Evolutionary conservation across 108 stramenopile genomes (phyloP).

Genomic region (Nannochloropsis salina): DNA sequence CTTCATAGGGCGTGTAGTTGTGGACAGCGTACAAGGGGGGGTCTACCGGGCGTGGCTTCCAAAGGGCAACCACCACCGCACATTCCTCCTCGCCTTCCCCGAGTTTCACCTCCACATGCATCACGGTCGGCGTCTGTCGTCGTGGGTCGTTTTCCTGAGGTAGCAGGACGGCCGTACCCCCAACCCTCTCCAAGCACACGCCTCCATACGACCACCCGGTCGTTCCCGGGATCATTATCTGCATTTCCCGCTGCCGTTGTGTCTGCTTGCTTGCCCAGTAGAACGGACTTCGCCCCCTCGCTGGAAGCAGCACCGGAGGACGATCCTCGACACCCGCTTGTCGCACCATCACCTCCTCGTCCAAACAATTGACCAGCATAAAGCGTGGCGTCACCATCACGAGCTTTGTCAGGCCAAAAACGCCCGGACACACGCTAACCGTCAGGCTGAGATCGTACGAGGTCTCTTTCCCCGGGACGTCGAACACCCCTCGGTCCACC

Average conservation of each 20-base stretch:
- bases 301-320: slow-evolving; percentile 21
- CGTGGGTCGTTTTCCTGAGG: slow-evolving; percentile 23
- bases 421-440: background rate
- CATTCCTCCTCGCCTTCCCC: slow-evolving; percentile 38
- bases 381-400: slow-evolving; percentile 39
- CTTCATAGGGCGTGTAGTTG: slow-evolving; percentile 4
- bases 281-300: slow-evolving; percentile 33
- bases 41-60: slow-evolving; percentile 26
- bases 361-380: slow-evolving; percentile 40
- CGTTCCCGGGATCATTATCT: slow-evolving; percentile 13
- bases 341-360: slow-evolving; percentile 26
- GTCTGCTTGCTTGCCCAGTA: slow-evolving; percentile 24
- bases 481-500: background rate
- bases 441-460: background rate
- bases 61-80: slow-evolving; percentile 42
- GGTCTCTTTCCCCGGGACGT: background rate
- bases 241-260: slow-evolving; percentile 23
- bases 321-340: slow-evolving; percentile 28
- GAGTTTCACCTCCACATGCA: slow-evolving; percentile 44
- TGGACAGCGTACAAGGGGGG: slow-evolving; percentile 4
- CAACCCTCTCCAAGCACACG: slow-evolving; percentile 31
- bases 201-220: slow-evolving; percentile 37
- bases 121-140: slow-evolving; percentile 35
- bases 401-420: background rate
- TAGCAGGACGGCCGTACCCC: slow-evolving; percentile 35